A percentile compares a stretch with the other conserved stretches of the same genome.
Conservation (phyloP, 2,329 filamentous ascomycete genomes). For the Stemphylium lycopersici region DNA sequence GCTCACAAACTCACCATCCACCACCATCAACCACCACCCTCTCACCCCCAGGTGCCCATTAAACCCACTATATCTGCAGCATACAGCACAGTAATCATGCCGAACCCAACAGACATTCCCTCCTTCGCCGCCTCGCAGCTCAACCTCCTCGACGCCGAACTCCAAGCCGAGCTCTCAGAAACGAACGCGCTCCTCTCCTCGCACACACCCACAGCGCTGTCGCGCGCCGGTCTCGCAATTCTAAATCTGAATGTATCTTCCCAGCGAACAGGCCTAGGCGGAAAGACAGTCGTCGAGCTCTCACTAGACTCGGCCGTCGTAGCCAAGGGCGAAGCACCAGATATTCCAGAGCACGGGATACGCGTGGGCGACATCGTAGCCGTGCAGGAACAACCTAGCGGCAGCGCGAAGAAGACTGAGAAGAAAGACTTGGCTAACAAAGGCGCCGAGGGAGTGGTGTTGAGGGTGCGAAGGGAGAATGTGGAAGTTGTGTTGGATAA, state of each 20-base stretch:
- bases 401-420: conserved; percentile 73
- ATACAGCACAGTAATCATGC: conserved; percentile 21
- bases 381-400: conserved; percentile 75
- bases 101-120: conserved; percentile 60
- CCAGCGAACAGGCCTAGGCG: conserved; percentile 86
- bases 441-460: conserved; percentile 73
- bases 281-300: conserved; percentile 88
- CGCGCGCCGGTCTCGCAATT: conserved; percentile 79
- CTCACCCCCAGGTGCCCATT: background rate
- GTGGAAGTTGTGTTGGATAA: conserved; percentile 74
- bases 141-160: conserved; percentile 71
- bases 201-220: conserved; percentile 71
- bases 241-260: conserved; percentile 75
- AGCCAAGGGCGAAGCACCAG: conserved; percentile 53
- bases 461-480: conserved; percentile 63
- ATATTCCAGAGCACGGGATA: conserved; percentile 76
- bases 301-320: conserved; percentile 71
- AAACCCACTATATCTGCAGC: background rate
- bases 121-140: conserved; percentile 75
- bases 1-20: background rate
- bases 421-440: conserved; percentile 72
- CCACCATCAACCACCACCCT: no score
- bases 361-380: conserved; percentile 79
- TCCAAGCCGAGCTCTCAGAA: conserved; percentile 73
- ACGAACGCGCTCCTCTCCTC: conserved; percentile 70